Percentiles rank a stretch among this genome's conserved stretches.
These are phyloP conservation scores for Pythium aphanidermatum DNA, from an alignment of 352 stramenopile species.

Conservation along the genomic window DNA sequence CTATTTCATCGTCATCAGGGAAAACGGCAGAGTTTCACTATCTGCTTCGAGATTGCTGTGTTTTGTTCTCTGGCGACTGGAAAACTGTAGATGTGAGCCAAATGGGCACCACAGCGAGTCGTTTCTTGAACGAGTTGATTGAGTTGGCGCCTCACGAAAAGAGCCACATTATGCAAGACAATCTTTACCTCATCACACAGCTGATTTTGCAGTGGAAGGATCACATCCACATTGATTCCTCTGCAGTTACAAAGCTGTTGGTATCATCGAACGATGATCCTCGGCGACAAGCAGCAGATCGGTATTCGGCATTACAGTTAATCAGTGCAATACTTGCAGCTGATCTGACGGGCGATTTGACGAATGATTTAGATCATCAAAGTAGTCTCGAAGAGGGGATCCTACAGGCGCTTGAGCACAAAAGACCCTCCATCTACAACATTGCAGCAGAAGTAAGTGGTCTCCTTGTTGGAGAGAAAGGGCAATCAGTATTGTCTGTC, in stretches of 20 bases:
- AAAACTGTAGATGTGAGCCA: slow-evolving; percentile 23
- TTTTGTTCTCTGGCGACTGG: slow-evolving; percentile 49
- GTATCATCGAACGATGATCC: slow-evolving; percentile 30
- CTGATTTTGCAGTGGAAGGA: slow-evolving; percentile 58
- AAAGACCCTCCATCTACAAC: slow-evolving; percentile 38
- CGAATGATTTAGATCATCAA: slow-evolving; percentile 8
- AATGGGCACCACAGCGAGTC: slow-evolving; percentile 20
- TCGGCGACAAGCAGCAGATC: slow-evolving; percentile 34
- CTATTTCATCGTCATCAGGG: slow-evolving; percentile 14
- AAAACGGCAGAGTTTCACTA: slow-evolving; percentile 58
- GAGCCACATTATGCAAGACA: slow-evolving; percentile 55
- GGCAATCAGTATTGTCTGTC: too few species aligned
- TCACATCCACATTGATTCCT: slow-evolving; percentile 30
- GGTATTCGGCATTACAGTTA: slow-evolving; percentile 50
- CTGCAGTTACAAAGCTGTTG: slow-evolving; percentile 31
- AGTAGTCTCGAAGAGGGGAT: slow-evolving; percentile 44
- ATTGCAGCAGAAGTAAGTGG: slow-evolving; percentile 65
- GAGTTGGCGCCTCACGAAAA: slow-evolving; percentile 45
- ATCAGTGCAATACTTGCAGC: slow-evolving; percentile 50
- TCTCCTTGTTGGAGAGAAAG: slow-evolving; percentile 22
- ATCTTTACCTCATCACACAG: slow-evolving; percentile 46
- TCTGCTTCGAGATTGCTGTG: slow-evolving; percentile 67
- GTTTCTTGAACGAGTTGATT: slow-evolving; percentile 55
- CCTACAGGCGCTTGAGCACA: slow-evolving; percentile 40
- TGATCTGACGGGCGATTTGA: slow-evolving; percentile 23